Evolutionary conservation across 2,329 filamentous ascomycete species (phyloP), one percentile per base, ranked within the genome.

Genomic region (Trichoderma sp.): DNA sequence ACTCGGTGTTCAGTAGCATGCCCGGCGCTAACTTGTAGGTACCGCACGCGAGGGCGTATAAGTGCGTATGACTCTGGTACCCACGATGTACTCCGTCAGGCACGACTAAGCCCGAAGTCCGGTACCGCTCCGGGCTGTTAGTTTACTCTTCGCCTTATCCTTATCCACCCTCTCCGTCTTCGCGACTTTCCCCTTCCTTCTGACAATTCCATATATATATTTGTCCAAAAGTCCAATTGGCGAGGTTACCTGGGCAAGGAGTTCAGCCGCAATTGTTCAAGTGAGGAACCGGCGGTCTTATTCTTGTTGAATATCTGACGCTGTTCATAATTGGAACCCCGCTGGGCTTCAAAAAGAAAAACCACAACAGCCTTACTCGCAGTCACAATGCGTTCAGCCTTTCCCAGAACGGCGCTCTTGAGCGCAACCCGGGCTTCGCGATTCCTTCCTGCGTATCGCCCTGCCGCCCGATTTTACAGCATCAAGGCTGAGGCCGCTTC

Each of bases 401-500:
- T 81, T 38, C 78, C 80, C 65, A 81, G 81, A 78, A 79, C 80
- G 78, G 82, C 82, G 79, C 79, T 85, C 68, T 79, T 82, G 79
- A 80, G 82, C 79, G 79, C 81, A 50, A 77, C 79, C 31, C 80
- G 81, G 77, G 81, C 84, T 60, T 82, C 83, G 53, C 85, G 87
- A 79, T 75, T 81, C 72, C 75, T 80, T 33, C 81, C 82, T 27
- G 78, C 81, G 33, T 80, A 77, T 75, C 81, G 79, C 79, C 79
- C 80, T 31, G 77, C 79, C 75, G 78, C 79, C 76, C 82, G 84
- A 50, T 78, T 81, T 75, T 91, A 89, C 82, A 91, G 89, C 85
- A 86, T 89, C 82, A 85, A 87, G 81, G 87, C 87, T 76, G 83
- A 85, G 76, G 85, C 86, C 8, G 87, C 88, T 3, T 88, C 88